phyloP scores from a whole-genome alignment of 106 monocot species.

The Platanthera guangdongensis region DNA sequence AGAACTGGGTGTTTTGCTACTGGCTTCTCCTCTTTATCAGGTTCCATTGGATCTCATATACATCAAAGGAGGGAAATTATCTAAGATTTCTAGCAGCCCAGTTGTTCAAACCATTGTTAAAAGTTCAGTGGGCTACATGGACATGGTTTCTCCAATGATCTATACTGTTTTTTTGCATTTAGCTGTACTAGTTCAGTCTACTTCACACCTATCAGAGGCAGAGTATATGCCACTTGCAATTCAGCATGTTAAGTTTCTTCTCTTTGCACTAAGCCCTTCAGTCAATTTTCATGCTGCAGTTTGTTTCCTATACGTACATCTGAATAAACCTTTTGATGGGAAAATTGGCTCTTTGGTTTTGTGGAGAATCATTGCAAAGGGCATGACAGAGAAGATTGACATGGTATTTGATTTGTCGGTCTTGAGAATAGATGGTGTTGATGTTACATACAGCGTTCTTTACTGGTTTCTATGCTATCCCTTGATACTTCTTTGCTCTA shows the following conservation, averaged over 20 bases:
- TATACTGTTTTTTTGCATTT: constrained; percentile 24
- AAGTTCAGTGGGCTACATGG: constrained; percentile 14
- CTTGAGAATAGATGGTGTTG: constrained; percentile 5
- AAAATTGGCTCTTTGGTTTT: constrained; percentile 13
- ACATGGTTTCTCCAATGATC: constrained; percentile 32
- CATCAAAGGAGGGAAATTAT: constrained; percentile 21
- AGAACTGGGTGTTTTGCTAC: constrained; percentile 26
- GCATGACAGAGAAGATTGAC: constrained; percentile 11
- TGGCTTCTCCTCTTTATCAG: constrained; percentile 23
- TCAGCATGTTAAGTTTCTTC: constrained; percentile 5
- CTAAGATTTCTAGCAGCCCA: constrained; percentile 5
- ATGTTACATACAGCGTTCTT: background rate
- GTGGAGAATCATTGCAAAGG: constrained; percentile 25
- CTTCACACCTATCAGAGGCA: constrained; percentile 1
- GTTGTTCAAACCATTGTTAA: constrained; percentile 2
- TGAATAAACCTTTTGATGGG: constrained; percentile 1
- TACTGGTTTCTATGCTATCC: constrained; percentile 35
- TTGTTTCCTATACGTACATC: constrained; percentile 28
- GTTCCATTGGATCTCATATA: constrained; percentile 32
- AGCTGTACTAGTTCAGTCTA: constrained; percentile 16
- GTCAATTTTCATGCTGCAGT: constrained; percentile 21
- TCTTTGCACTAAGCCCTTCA: constrained; percentile 10
- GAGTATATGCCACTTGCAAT: constrained; percentile 12
- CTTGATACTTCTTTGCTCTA: constrained; percentile 7
- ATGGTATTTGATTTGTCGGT: background rate